Evolutionary conservation across 2,329 filamentous ascomycete species (phyloP), one percentile per base, ranked within the genome.

Genomic region (Diplocarpon mali): DNA sequence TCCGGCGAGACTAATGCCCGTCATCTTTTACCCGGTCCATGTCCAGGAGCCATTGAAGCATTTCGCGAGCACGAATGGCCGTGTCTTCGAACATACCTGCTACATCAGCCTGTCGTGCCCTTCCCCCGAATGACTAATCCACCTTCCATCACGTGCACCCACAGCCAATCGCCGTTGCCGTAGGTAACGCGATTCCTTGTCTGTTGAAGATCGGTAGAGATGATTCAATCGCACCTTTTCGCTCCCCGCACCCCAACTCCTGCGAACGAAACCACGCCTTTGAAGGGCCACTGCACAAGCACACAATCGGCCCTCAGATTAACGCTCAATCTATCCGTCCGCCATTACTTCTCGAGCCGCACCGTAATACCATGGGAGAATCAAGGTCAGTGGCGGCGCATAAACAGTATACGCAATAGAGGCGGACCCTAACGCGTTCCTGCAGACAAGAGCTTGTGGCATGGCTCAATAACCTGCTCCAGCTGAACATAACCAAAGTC

Each of bases 401-500:
- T 50, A 24, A 46, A 43, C 40, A 42, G 44, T 35, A 38, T 35
- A 41, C 24, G 15, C 14, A 40, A 14, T 24, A 24, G 20, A 24
- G 20, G 20, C 20, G 7, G 20, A 24, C 20, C 42, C 53, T 56
- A 44, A 57, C 53, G 47, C 42, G 44, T 44, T 44, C 38, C 35
- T 45, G 20, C 42, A 96, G 92, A 73, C 92, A 98, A 70, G 92
- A 98, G 72, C 79, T 98, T 58, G 75, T 98, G 58, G 77, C 81
- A 69, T 98, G 92, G 92, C 73, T 96, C 56, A 98, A 98, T 75
- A 90, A 85, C 75, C 84, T 98, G 52, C 80, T 98, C 41, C 88
- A 95, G 71, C 83, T 98, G 62, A 98, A 96, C 71, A 80, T 98
- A 60, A 96, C 85, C 60, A 96, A 95, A 70, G 87, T 98, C 65